A percentile compares a stretch with the other conserved stretches of the same genome.
Evolutionary conservation across 305 asterid genomes (phyloP).

Genomic region (Euphrasia arctica): DNA sequence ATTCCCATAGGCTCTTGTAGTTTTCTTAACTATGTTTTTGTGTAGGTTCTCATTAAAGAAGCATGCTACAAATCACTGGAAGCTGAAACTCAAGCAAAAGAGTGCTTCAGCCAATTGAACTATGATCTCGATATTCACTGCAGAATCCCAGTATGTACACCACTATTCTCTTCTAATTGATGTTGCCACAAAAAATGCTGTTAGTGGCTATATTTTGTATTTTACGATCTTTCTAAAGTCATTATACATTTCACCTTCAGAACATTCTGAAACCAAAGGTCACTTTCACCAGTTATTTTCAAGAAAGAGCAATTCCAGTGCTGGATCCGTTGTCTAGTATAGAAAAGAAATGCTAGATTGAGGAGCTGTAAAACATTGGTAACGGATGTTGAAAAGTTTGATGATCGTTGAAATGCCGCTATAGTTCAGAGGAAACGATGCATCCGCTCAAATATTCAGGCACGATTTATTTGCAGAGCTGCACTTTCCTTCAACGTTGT

Average conservation of each 20-base stretch:
- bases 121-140: conserved; percentile 57
- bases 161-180: conserved; percentile 14
- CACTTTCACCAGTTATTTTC: conserved; percentile 37
- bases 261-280: conserved; percentile 59
- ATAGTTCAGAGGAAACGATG: conserved; percentile 1
- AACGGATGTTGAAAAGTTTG: background rate
- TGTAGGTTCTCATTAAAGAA: conserved; percentile 44
- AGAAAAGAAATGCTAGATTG: conserved; percentile 13
- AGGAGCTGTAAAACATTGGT: conserved; percentile 1
- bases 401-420: background rate
- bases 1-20: too few relatives aligned
- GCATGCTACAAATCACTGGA: conserved; percentile 49
- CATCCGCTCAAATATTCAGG: background rate
- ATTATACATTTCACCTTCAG: conserved; percentile 30
- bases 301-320: conserved; percentile 27
- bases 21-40: conserved; percentile 5
- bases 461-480: background rate
- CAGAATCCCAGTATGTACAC: conserved; percentile 53
- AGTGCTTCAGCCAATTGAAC: conserved; percentile 53
- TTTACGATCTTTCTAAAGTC: background rate
- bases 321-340: conserved; percentile 9
- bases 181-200: conserved; percentile 14
- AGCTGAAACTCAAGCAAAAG: conserved; percentile 57
- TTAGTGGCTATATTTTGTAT: conserved; percentile 1
- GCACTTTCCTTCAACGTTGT: background rate